Evolutionary conservation across 768 basidiomycete species (phyloP), one percentile per base, ranked within the genome.

Genomic region (Calocybe gangraenosa): DNA sequence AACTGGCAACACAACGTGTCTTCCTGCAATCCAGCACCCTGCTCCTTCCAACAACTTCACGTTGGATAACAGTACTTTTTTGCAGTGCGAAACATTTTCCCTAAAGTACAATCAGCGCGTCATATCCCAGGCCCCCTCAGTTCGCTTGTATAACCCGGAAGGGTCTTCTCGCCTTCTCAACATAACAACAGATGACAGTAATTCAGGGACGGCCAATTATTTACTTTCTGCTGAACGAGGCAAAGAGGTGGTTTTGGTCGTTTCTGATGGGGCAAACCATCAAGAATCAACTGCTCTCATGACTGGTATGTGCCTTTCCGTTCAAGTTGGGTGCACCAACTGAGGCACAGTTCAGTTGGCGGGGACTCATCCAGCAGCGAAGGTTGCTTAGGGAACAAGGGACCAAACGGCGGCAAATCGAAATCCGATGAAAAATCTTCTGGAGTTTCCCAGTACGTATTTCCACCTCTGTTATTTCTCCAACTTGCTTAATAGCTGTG

Each of bases 51-150:
- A 42, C 31, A 52, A 45, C 20, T 82, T 67, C 55, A 52, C 58
- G 4, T 30, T 78, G 25, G 46, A 57, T 17, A 55, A 52, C 14
- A 48, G 41, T 13, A 46, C 54, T 8, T 53, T 75, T 14, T 55
- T 64, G 2, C 79, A 82, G 58, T 82, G 81, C 60, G 63, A 69
- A 49, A 51, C 67, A 3, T 73, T 83, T 58, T 60, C 61, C 5
- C 56, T 85, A 19, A 53, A 50, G 2, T 80, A 71, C 57, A 62
- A 74, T 40, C 57, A 64, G 0, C 50, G 58, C 2, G 47, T 56
- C 10, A 57, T 65, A 25, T 37, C 53, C 28, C 47, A 53, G 15
- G 58, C 69, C 3, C 66, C 69, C 1, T 55, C 50, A 3, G 56
- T 78, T 56, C 71, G 60, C 15, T 60, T 64, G 14, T 79, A 58